Conservation (phyloP, 441 rosid species). For the Cnidoscolus chayamansa region DNA sequence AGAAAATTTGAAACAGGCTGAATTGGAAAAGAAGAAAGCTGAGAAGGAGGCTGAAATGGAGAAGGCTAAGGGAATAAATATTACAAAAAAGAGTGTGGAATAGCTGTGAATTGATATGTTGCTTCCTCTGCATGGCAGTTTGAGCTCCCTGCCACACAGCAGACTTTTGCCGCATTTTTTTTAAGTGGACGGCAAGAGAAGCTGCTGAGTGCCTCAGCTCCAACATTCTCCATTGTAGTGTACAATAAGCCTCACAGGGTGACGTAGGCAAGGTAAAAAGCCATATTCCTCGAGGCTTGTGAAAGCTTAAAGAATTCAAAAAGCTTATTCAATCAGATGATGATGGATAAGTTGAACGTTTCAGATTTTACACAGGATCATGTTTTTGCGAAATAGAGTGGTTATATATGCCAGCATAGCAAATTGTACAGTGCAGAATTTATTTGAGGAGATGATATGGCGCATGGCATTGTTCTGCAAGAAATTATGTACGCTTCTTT, state of each 20-base stretch:
- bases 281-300: constrained; percentile 23
- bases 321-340: constrained; percentile 14
- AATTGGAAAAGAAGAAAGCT: constrained; percentile 85
- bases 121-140: constrained; percentile 5
- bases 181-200: constrained; percentile 15
- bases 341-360: neutral
- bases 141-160: constrained; percentile 25
- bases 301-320: constrained; percentile 19
- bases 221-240: constrained; percentile 12
- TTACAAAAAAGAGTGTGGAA: constrained; percentile 49
- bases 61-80: constrained; percentile 68
- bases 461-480: constrained; percentile 15
- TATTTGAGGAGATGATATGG: constrained; percentile 21
- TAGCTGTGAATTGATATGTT: constrained; percentile 38
- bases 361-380: constrained; percentile 8
- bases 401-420: neutral
- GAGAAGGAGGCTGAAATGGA: constrained; percentile 92
- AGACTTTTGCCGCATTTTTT: constrained; percentile 20
- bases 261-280: constrained; percentile 16
- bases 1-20: constrained; percentile 86
- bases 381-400: neutral
- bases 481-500: constrained; percentile 29
- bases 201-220: constrained; percentile 25
- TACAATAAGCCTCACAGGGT: constrained; percentile 22
- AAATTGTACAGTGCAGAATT: neutral